Conservation (phyloP, 345 rosid genomes). For the Brassica nigra region DNA sequence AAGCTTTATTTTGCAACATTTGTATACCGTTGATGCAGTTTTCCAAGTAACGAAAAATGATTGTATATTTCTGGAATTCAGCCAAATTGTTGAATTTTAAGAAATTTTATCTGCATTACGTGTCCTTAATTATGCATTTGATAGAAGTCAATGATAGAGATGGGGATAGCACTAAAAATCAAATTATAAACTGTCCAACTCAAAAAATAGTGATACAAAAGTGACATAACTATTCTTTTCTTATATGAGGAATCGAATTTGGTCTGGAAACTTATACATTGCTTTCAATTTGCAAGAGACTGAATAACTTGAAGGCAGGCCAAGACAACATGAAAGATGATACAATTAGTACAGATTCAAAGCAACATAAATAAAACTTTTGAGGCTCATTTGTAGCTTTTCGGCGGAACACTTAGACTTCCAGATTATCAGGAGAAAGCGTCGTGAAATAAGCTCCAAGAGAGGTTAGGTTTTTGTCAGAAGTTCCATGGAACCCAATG, state of each 20-base stretch:
- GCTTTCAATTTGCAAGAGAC: background rate
- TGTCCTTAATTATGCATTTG: background rate
- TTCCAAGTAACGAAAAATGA: too few relatives aligned
- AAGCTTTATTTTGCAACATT: too few relatives aligned
- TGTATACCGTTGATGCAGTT: too few relatives aligned
- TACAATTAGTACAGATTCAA: background rate
- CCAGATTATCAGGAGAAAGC: background rate
- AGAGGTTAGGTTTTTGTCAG: constrained; percentile 10
- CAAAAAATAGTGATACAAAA: background rate
- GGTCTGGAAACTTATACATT: background rate
- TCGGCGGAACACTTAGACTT: background rate
- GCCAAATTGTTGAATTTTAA: too few relatives aligned
- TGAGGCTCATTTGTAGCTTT: background rate
- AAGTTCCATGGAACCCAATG: constrained; percentile 34
- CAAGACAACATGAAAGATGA: background rate
- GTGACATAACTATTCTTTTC: background rate
- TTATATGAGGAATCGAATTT: background rate
- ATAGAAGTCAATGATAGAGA: background rate
- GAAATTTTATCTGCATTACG: too few relatives aligned
- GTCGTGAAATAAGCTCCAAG: constrained; percentile 33
- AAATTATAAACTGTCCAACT: background rate
- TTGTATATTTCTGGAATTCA: too few relatives aligned
- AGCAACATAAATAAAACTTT: background rate
- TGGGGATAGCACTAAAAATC: background rate
- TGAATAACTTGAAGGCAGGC: background rate